Percentiles rank a stretch among this genome's conserved stretches.
These are phyloP conservation scores for Mucor circinelloides DNA, from an alignment of 371 early-diverging fungal species.

Conservation along the genomic window DNA sequence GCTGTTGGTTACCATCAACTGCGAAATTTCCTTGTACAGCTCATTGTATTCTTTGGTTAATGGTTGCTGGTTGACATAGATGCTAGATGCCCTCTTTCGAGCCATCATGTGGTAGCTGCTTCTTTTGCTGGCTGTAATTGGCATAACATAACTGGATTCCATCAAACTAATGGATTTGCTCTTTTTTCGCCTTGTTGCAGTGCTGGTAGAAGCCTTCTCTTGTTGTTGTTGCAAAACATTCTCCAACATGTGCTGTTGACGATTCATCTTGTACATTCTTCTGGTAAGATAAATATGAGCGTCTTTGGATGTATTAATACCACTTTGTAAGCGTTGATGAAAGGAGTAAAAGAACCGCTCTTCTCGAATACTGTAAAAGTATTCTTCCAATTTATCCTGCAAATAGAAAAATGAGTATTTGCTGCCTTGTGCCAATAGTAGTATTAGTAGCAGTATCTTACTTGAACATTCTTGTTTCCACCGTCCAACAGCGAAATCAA, in stretches of 20 bases:
- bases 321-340: conserved; percentile 47
- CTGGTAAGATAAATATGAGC: conserved; percentile 34
- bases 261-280: conserved; percentile 34
- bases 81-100: background rate
- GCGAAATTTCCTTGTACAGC: conserved; percentile 17
- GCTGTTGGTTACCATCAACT: conserved; percentile 25
- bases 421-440: too few relatives aligned
- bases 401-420: background rate
- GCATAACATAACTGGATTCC: background rate
- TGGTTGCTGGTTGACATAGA: background rate
- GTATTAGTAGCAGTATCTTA: too few relatives aligned
- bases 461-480: conserved; percentile 58
- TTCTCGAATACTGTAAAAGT: conserved; percentile 35
- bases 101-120: background rate
- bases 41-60: background rate
- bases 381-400: conserved; percentile 20
- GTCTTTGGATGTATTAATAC: conserved; percentile 46
- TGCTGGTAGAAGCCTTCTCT: background rate
- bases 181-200: background rate
- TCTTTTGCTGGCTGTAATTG: background rate
- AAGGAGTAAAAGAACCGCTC: conserved; percentile 63
- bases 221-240: background rate
- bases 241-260: conserved; percentile 34
- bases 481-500: conserved; percentile 58
- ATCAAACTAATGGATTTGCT: background rate